Evolutionary conservation across 768 basidiomycete genomes (phyloP), one percentile per base, ranked within the genome.

Genomic region (Boletus pseudo-olivaceus): DNA sequence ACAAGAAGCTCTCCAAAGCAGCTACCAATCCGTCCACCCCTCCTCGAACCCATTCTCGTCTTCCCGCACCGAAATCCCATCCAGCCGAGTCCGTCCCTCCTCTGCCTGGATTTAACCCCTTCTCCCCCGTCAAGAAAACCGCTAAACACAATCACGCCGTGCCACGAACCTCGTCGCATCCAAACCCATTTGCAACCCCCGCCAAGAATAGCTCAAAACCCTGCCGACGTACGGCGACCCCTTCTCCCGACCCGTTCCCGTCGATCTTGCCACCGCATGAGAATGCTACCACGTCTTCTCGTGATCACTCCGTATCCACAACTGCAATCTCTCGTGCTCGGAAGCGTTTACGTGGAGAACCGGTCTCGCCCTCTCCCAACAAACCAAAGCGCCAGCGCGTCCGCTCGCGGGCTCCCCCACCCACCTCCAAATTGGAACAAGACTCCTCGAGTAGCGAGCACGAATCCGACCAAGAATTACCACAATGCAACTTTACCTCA

Each of bases 311-410:
- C 7, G 64, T 60, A 6, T 64, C 73, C 19, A 68, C 62, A 44
- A 73, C 66, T 46, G 81, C 87, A 12, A 69, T 90, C 30, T 79
- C 78, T 26, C 80, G 87, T 33, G 90, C 90, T 20, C 82, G 89
- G 35, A 92, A 92, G 67, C 84, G 90, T 51, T 76, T 92, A 17
- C 82, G 90, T 32, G 90, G 90, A 27, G 90, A 92, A 63, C 84
- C 84, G 1, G 88, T 92, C 2, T 91, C 90, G 0, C 90, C 90
- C 4, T 89, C 90, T 17, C 90, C 90, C 4, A 82, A 78, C 64
- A 90, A 90, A 67, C 82, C 82, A 64, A 91, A 90, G 67, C 80
- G 85, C 54, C 78, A 78, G 65, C 86, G 87, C 39, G 65, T 82
- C 48, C 65, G 67, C 35, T 74, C 79, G 6, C 77, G 78, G 19